Evolutionary conservation across 169 alveolate species (phyloP), one percentile per base, ranked within the genome.

Genomic region (Neospora caninum): DNA sequence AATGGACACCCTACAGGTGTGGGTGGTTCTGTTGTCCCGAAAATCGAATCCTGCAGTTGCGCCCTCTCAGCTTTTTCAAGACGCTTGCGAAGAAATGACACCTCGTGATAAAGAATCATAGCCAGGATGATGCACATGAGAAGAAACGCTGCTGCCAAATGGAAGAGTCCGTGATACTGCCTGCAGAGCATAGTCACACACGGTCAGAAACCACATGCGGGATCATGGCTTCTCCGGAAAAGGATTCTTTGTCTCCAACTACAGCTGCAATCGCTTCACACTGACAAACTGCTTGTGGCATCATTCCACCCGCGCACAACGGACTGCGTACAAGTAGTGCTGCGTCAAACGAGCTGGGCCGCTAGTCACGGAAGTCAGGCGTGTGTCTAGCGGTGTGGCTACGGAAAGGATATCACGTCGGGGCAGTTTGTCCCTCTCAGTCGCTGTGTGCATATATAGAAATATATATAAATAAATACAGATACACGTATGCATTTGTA

Each of bases 81-180:
- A 18, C 89, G 89, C 89, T 82, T 82, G 69, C 89, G 89, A 41
- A 82, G 54, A 38, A 10, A 82, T 22, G 54, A 42, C 34, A 82
- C 89, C 89, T 82, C 89, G 64, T 82, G 89, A 34, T 82, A 82
- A 20, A 82, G 64, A 31, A 82, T 27, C 31, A 82, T 38, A 39
- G 89, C 89, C 29, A 82, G 67, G 39, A 82, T 82, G 41, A 82
- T 27, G 6, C 54, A 82, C 89, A 82, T 82, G 69, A 82, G 34
- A 20, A 82, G 67, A 36, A 82, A 82, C 1, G 89, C 89, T 27
- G 41, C 64, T 18, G 89, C 89, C 38, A 82, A 42, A 49, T 41
- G 89, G 64, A 82, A 82, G 31, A 42, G 89, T 2, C 67, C 89
- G n/a, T 82, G 69, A 31, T 82, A 82, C 27, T 38, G n/a, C 89